These are phyloP conservation scores for Colletotrichum musicola DNA, from an alignment of 2,329 filamentous ascomycete genomes.

Conservation along the genomic window DNA sequence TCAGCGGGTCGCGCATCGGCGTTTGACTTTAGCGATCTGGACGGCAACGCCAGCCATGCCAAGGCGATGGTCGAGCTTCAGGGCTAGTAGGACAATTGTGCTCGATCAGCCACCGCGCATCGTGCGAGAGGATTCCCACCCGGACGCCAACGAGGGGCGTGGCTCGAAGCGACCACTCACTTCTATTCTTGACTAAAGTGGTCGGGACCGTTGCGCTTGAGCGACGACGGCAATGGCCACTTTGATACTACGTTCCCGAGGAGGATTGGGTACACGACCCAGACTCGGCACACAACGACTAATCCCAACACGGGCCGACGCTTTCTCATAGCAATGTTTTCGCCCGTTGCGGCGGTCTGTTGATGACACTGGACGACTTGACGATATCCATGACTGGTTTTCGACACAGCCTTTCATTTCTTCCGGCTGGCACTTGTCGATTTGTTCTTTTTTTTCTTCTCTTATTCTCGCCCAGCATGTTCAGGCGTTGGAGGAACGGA, in stretches of 20 bases:
- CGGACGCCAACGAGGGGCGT: constrained; percentile 12
- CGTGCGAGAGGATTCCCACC: constrained; percentile 10
- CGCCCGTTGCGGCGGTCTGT: constrained; percentile 28
- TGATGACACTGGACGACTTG: constrained; percentile 39
- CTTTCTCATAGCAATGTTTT: constrained; percentile 31
- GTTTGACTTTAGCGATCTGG: constrained; percentile 35
- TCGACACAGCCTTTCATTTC: constrained; percentile 28
- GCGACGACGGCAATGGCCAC: background rate
- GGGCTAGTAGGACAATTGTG: constrained; percentile 36
- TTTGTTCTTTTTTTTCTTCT: constrained; percentile 3
- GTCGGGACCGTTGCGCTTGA: background rate
- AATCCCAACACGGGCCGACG: constrained; percentile 8
- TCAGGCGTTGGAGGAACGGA: constrained; percentile 38
- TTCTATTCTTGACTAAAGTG: constrained; percentile 22
- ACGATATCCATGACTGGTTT: constrained; percentile 40
- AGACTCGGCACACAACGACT: constrained; percentile 24
- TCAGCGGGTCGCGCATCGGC: constrained; percentile 48
- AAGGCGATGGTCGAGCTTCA: constrained; percentile 37
- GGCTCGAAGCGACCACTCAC: constrained; percentile 20
- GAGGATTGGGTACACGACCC: background rate
- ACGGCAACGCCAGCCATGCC: constrained; percentile 27
- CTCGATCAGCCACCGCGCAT: constrained; percentile 24
- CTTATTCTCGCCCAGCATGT: constrained; percentile 34
- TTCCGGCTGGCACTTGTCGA: constrained; percentile 25
- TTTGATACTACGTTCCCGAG: constrained; percentile 18